phyloP scores from a whole-genome alignment of 2,329 filamentous ascomycete species.

The Exophiala spinifera region DNA sequence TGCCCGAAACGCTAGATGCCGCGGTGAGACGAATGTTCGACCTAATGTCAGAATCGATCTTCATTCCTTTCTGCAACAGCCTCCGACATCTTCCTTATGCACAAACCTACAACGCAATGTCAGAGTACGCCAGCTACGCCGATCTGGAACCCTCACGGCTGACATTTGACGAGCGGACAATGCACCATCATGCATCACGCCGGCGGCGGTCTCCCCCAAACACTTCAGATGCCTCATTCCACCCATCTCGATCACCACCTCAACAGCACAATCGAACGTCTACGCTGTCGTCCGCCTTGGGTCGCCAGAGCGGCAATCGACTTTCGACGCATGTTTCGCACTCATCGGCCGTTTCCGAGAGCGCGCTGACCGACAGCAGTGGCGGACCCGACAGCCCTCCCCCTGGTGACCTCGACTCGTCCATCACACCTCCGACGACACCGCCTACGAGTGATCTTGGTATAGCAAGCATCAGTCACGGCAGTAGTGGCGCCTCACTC shows the following conservation, averaged over 20 bases:
- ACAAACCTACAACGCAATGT: slow-evolving; percentile 40
- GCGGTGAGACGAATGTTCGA: slow-evolving; percentile 89
- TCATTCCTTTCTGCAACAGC: slow-evolving; percentile 84
- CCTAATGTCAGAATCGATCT: slow-evolving; percentile 93
- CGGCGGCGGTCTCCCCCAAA: slow-evolving; percentile 30
- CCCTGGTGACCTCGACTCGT: slow-evolving; percentile 35
- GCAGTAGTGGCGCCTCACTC: slow-evolving; percentile 18
- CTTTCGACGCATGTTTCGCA: slow-evolving; percentile 34
- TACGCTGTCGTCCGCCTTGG: slow-evolving; percentile 35
- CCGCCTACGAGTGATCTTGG: slow-evolving; percentile 45
- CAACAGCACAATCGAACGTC: slow-evolving; percentile 32
- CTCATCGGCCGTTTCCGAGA: slow-evolving; percentile 38
- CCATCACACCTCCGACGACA: slow-evolving; percentile 52
- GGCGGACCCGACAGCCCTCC: slow-evolving; percentile 42
- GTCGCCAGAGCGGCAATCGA: slow-evolving; percentile 34
- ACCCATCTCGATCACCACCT: slow-evolving; percentile 27
- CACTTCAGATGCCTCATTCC: slow-evolving; percentile 24
- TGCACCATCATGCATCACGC: slow-evolving; percentile 19
- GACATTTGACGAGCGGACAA: slow-evolving; percentile 28
- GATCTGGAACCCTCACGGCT: slow-evolving; percentile 32
- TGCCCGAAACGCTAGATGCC: slow-evolving; percentile 73
- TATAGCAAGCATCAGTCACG: slow-evolving; percentile 19
- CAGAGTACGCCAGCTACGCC: slow-evolving; percentile 40
- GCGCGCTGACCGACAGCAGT: slow-evolving; percentile 47
- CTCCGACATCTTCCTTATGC: slow-evolving; percentile 50